A percentile compares a stretch with the other conserved stretches of the same genome.
Evolutionary conservation across 2,329 filamentous ascomycete genomes (phyloP).

Genomic region (Verticillium klebahnii): DNA sequence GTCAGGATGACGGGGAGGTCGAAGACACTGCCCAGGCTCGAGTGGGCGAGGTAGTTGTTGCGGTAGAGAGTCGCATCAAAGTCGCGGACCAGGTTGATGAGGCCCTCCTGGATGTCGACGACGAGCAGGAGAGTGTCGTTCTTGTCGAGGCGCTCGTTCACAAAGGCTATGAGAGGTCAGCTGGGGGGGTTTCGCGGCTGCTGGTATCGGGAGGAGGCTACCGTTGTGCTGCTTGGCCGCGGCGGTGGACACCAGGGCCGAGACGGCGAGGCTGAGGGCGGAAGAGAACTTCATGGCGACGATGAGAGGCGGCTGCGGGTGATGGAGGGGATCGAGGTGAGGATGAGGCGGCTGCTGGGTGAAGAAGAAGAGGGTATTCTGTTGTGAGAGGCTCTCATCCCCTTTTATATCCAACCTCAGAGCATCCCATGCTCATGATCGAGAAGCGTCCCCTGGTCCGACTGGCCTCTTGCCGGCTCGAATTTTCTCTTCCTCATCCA

Average conservation of each 20-base stretch:
- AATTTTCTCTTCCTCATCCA: neutral
- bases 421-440: neutral
- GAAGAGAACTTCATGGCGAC: slow-evolving; percentile 11
- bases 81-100: slow-evolving; percentile 51
- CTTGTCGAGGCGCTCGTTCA: slow-evolving; percentile 29
- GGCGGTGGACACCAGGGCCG: slow-evolving; percentile 10
- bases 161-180: slow-evolving; percentile 11
- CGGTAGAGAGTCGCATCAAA: slow-evolving; percentile 61
- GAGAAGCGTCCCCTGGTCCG: neutral
- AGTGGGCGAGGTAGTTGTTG: slow-evolving; percentile 64
- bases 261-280: slow-evolving; percentile 6
- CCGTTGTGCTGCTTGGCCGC: slow-evolving; percentile 1
- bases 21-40: slow-evolving; percentile 61
- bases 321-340: neutral
- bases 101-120: slow-evolving; percentile 31
- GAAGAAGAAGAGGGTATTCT: slow-evolving; percentile 1
- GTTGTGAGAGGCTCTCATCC: neutral
- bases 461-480: neutral
- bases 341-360: slow-evolving; percentile 6
- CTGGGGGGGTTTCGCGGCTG: neutral
- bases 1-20: slow-evolving; percentile 65
- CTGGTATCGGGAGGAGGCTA: neutral
- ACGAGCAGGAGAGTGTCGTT: slow-evolving; percentile 28
- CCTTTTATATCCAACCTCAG: neutral
- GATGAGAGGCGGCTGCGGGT: neutral